A percentile compares a stretch with the other conserved stretches of the same genome.
Conservation (phyloP, 257 asterid genomes). For the Datura wrightii region DNA sequence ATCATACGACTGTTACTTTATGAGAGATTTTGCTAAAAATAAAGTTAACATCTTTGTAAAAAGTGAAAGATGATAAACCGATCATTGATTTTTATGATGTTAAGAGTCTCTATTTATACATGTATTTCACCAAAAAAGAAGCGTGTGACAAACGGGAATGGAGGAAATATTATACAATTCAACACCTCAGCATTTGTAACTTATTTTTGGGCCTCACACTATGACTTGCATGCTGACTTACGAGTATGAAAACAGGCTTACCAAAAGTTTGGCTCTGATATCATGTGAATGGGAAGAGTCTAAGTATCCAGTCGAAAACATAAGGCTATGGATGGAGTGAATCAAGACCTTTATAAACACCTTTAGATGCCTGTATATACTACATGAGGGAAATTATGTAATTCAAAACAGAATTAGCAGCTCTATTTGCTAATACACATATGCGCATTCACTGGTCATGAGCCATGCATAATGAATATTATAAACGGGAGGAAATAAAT, state of each 20-base stretch:
- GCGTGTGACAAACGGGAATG: background rate
- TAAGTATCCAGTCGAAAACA: background rate
- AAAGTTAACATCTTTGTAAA: no score
- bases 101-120: no score
- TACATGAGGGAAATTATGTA: background rate
- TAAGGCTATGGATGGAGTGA: background rate
- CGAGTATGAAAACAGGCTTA: background rate
- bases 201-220: background rate
- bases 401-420: background rate
- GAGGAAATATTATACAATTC: background rate
- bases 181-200: background rate
- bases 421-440: background rate
- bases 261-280: slow-evolving; percentile 5
- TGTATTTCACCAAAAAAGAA: background rate
- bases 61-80: no score
- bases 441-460: background rate
- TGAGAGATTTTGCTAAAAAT: no score
- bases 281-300: slow-evolving; percentile 2
- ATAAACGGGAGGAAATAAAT: slow-evolving; percentile 27
- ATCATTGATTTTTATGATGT: no score
- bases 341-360: background rate
- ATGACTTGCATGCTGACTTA: slow-evolving; percentile 1
- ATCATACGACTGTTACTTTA: no score
- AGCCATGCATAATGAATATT: background rate
- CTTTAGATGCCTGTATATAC: background rate